Base-by-base conservation (phyloP, 2,329 filamentous ascomycete species). In the Scytalidium sp. region DNA sequence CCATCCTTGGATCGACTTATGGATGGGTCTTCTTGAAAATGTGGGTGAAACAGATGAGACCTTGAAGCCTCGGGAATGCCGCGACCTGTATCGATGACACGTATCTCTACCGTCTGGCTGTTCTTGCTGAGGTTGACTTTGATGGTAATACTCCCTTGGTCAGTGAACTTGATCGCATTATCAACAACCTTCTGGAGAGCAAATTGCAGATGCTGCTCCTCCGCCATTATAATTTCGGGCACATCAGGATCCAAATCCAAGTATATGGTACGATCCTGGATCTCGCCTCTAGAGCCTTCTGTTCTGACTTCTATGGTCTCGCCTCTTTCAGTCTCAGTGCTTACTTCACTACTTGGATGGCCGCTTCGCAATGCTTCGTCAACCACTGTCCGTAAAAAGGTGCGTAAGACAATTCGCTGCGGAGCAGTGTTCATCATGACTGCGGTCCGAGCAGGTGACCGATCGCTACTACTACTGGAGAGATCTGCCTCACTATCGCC, bases 121-220 rank as follows among this genome's bases (percentile, higher is more conserved):
- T 71, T 76, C 27, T 67, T 65, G 47, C 76, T 79, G 40, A 84
- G 70, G 5, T 71, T 75, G 6, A 88, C 68, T 2, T 69, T 76
- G 11, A 89, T 83, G 8, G 68, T 76, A 49, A 89, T 85, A 11
- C 68, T 72, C 6, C 85, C 85, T 48, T 75, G 73, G 50, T 86
- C 81, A 0, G 85, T 88, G 60, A 88, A 88, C 62, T 88, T 88
- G 59, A 87, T 75, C 3, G 85, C 85, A 61, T 88, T 88, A 43
- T 81, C 65, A 27, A 80, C 72, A 13, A 83, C 71, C 46, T 66
- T 67, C 29, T 62, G 58, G 2, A 66, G 19, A 3, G 63, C 56
- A 32, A 66, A 62, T 70, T 78, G 39, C 70, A 81, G 23, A 78
- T 74, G 57, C 74, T 71, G 60, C 75, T 81, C 55, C 52, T 68